Evolutionary conservation across 2,329 filamentous ascomycete genomes (phyloP).

Genomic region (Phialemoniopsis sp.): DNA sequence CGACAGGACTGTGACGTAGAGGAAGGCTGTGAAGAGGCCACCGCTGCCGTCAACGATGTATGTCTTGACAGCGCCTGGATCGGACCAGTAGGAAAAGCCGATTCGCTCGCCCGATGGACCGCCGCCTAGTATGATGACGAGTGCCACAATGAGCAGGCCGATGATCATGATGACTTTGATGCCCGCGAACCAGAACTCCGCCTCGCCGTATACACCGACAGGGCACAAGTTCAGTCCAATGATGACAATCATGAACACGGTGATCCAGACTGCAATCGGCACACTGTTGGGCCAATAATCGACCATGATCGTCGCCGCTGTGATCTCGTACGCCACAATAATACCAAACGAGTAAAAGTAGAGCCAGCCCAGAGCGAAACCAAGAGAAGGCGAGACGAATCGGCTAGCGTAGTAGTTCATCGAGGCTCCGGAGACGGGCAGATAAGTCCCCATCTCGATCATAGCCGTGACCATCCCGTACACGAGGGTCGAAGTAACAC

Average conservation of each 20-base stretch:
- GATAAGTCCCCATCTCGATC: slow-evolving; percentile 72
- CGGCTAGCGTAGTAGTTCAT: slow-evolving; percentile 74
- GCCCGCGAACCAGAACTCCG: slow-evolving; percentile 74
- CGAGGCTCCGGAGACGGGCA: slow-evolving; percentile 71
- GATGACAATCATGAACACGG: slow-evolving; percentile 68
- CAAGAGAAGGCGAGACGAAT: slow-evolving; percentile 70
- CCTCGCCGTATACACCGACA: slow-evolving; percentile 68
- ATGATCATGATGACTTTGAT: slow-evolving; percentile 74
- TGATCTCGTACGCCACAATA: slow-evolving; percentile 61
- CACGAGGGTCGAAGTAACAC: slow-evolving; percentile 67
- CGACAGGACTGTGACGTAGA: slow-evolving; percentile 63
- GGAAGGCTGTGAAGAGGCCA: slow-evolving; percentile 68
- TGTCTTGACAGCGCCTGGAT: slow-evolving; percentile 65
- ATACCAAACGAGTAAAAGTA: slow-evolving; percentile 67
- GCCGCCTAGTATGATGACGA: slow-evolving; percentile 70
- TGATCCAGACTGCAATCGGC: slow-evolving; percentile 68
- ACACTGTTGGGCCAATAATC: slow-evolving; percentile 66
- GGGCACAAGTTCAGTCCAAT: slow-evolving; percentile 67
- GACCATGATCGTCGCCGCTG: slow-evolving; percentile 68
- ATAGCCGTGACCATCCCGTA: slow-evolving; percentile 70
- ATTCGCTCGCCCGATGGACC: slow-evolving; percentile 66
- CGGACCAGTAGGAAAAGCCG: slow-evolving; percentile 68
- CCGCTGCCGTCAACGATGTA: slow-evolving; percentile 53
- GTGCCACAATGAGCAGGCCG: slow-evolving; percentile 76
- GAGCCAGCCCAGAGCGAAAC: slow-evolving; percentile 78